These are phyloP conservation scores for Lentithecium fluviatile DNA, from an alignment of 495 filamentous ascomycete species.

Conservation along the genomic window DNA sequence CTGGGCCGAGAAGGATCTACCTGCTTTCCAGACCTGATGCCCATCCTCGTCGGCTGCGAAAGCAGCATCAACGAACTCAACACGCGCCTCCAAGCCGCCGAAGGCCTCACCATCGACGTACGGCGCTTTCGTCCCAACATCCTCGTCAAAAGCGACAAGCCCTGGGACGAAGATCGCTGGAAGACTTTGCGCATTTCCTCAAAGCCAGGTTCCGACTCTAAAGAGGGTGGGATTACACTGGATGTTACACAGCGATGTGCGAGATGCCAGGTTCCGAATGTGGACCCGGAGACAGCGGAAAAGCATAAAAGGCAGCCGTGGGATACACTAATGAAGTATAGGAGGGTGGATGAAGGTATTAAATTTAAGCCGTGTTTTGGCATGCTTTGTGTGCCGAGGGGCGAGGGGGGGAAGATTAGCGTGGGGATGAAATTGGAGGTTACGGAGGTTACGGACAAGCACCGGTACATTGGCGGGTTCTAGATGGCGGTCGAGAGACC, in stretches of 20 bases:
- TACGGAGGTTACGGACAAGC: conserved; percentile 48
- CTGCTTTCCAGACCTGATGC: conserved; percentile 44
- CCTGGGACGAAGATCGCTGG: conserved; percentile 48
- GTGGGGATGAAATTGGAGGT: conserved; percentile 58
- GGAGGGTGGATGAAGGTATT: conserved; percentile 43
- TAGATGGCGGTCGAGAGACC: no score
- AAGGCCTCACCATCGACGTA: conserved; percentile 40
- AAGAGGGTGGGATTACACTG: conserved; percentile 1
- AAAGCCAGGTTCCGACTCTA: not conserved
- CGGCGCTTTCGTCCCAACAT: conserved; percentile 50
- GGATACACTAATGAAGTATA: conserved; percentile 45
- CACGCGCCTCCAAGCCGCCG: conserved; percentile 32
- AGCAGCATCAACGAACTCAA: conserved; percentile 48
- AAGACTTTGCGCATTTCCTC: conserved; percentile 37
- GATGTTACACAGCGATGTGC: conserved; percentile 45
- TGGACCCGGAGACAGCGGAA: conserved; percentile 46
- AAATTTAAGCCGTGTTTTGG: conserved; percentile 48
- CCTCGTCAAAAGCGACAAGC: conserved; percentile 39
- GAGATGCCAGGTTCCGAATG: conserved; percentile 47
- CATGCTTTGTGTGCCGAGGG: conserved; percentile 45
- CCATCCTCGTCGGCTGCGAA: conserved; percentile 42
- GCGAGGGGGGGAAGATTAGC: conserved; percentile 49
- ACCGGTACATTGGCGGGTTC: conserved; percentile 35
- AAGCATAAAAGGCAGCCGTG: conserved; percentile 46
- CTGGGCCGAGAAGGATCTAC: conserved; percentile 37